These are phyloP conservation scores for Tetrahymena malaccensis DNA, from an alignment of 73 alveolate species.

Conservation along the genomic window DNA sequence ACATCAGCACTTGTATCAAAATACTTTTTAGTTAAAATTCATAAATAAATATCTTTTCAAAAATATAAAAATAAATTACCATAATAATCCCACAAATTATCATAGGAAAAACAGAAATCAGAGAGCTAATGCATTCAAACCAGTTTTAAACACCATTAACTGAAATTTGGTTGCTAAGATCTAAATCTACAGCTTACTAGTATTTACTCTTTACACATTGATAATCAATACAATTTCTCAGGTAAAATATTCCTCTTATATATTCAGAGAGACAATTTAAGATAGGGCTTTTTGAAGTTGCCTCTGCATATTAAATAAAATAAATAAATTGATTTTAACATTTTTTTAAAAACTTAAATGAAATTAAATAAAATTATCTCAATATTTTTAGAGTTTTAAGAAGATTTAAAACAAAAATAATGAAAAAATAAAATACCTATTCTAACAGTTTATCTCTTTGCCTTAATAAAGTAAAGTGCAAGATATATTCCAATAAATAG, in stretches of 20 bases:
- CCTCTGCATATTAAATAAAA: background rate
- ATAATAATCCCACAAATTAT: background rate
- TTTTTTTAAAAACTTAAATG: too few species aligned
- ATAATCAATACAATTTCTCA: constrained; percentile 2
- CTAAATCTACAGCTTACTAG: constrained; percentile 1
- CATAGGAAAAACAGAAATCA: background rate
- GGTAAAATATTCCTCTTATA: constrained; percentile 7
- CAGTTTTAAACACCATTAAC: constrained; percentile 9
- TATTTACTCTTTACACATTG: background rate
- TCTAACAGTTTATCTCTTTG: constrained; percentile 1
- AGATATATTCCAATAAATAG: background rate
- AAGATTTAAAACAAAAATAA: background rate
- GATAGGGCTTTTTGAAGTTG: constrained; percentile 24
- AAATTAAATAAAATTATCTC: too few species aligned
- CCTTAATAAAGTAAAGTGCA: background rate
- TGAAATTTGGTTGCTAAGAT: constrained; percentile 12
- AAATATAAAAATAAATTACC: background rate
- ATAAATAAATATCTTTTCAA: background rate
- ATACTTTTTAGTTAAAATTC: background rate
- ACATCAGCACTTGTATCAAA: background rate
- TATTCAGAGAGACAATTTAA: background rate
- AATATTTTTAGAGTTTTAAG: too few species aligned
- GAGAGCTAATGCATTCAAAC: background rate
- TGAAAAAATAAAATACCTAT: background rate
- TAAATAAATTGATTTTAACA: background rate